Evolutionary conservation across 2,329 filamentous ascomycete genomes (phyloP), one percentile per base, ranked within the genome.

Genomic region (Calycina marina): DNA sequence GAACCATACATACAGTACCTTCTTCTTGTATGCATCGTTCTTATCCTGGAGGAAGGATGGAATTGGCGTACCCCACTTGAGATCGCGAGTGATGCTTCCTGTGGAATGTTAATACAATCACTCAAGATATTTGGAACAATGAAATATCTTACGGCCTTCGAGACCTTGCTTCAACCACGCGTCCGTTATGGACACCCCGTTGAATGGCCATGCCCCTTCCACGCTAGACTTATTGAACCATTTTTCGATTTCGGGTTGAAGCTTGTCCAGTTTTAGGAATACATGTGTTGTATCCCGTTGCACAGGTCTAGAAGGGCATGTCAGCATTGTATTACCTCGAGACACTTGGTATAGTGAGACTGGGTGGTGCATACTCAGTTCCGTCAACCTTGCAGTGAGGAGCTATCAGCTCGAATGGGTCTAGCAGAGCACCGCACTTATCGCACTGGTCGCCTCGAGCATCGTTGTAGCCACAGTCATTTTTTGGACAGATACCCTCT

Each of bases 341-440:
- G n/a, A n/a, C n/a, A n/a, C n/a, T n/a, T n/a, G n/a, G n/a, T n/a
- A n/a, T n/a, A n/a, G n/a, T n/a, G n/a, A n/a, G n/a, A n/a, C n/a
- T n/a, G n/a, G n/a, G n/a, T n/a, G n/a, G n/a, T n/a, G n/a, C n/a
- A n/a, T n/a, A n/a, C n/a, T n/a, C n/a, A n/a, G n/a, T n/a, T n/a
- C 78, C 81, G 49, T 94, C 84, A 12, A 94, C 68, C 61, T 96
- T 96, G 64, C 90, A 96, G 39, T 77, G 75, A 4, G 85, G 85
- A 48, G 88, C 86, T 51, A 82, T 77, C 39, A 92, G 62, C 51
- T 72, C 66, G 33, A 71, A 59, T 3, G 68, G 65, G 42, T 72
- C 67, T 5, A 72, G 55, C 4, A 72, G 59, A 60, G 42, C 57
- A 43, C 80, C 80, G 45, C 80, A 86, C 47, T 73, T 72, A 54